Base-by-base conservation (phyloP, 106 monocot species). In the Dendrobium chrysotoxum region DNA sequence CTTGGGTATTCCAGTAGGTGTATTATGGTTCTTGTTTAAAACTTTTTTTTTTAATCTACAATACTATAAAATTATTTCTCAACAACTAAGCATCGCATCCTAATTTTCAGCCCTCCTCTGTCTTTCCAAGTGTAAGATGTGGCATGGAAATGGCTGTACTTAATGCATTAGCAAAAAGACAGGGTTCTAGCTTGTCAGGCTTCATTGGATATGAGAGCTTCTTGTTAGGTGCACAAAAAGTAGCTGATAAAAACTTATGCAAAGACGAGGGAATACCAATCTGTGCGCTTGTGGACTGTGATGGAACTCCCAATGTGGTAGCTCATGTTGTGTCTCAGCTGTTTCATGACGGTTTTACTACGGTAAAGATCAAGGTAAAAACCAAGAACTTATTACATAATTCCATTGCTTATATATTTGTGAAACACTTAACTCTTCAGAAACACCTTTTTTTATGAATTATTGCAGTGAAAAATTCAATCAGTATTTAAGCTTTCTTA, bases 91-190 rank as follows among this genome's bases (percentile, higher is more conserved):
- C 58, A 74, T 61, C 66, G 26, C 9, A 58, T 82, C 46, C 82
- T 81, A 75, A 8, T 76, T 64, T 71, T 25, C 90, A 97, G 97
- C 86, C 90, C 26, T 87, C 86, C 65, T 91, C 97, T 18, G 71
- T 97, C 61, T 94, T 92, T 81, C 97, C 97, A 72, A 94, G 94
- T 87, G 94, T 94, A 35, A 89, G 92, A 28, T 94, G 92, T 91
- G 94, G 94, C 28, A 55, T 97, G 72, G 97, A 97, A 85, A 94
- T 93, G 94, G 97, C 97, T 44, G 47, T 97, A 83, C 89, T 97
- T 78, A 86, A 89, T 89, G 88, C 92, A 21, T 18, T 94, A 45
- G 92, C 91, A 79, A 84, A 78, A 84, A 84, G 77, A 78, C 61
- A 44, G 16, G 87, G 67, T 77, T 85, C 64, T 57, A 82, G 78